These are phyloP conservation scores for Syzygium jambos DNA, from an alignment of 345 rosid species.

Conservation along the genomic window DNA sequence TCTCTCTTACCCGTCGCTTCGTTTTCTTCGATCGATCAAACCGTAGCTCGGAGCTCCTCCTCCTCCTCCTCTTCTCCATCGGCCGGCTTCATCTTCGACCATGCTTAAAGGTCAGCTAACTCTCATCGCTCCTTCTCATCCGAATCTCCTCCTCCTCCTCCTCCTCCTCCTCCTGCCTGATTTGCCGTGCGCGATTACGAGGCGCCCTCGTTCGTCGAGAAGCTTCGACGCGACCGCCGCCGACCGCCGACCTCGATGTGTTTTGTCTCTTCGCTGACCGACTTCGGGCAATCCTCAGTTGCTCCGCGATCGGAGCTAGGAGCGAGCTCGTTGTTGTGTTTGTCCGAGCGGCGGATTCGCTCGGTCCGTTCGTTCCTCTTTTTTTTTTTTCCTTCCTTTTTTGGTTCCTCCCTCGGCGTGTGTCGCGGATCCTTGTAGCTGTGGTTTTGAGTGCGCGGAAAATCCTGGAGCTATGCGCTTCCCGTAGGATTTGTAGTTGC, in stretches of 20 bases:
- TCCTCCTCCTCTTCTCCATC: not conserved
- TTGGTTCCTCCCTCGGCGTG: accelerated
- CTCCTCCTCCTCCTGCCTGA: not conserved
- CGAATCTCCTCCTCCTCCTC: not conserved
- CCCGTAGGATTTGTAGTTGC: not conserved
- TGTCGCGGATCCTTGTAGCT: not conserved
- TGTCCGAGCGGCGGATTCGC: not conserved
- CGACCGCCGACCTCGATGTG: not conserved
- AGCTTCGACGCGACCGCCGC: not conserved
- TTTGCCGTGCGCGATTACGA: not conserved
- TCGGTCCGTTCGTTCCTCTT: not conserved
- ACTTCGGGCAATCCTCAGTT: not conserved
- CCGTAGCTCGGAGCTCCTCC: not conserved
- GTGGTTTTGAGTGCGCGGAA: not conserved
- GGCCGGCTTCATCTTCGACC: not conserved
- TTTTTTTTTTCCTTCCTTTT: too few species aligned
- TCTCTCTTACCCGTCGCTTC: not conserved
- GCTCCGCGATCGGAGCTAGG: not conserved
- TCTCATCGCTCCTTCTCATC: not conserved
- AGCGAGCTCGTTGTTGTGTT: not conserved
- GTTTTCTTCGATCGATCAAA: not conserved
- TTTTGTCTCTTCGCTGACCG: not conserved
- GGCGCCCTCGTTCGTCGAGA: not conserved
- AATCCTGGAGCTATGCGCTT: not conserved
- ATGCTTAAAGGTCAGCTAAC: constrained; percentile 52